Conservation (phyloP, 495 filamentous ascomycete species). For the Penicillium longicatenatum region DNA sequence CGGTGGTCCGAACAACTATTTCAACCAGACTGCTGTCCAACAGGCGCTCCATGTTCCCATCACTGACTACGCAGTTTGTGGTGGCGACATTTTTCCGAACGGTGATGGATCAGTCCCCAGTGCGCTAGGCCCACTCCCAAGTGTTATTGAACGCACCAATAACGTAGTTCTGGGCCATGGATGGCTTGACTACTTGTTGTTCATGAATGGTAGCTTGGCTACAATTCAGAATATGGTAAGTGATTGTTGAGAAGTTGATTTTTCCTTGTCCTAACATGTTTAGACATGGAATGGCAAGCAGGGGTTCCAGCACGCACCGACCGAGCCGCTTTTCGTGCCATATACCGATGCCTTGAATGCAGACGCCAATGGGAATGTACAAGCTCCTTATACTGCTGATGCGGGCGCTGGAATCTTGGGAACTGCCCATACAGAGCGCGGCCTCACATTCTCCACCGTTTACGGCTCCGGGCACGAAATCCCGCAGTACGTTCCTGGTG, state of each 20-base stretch:
- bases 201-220: conserved; percentile 67
- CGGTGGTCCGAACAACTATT: conserved; percentile 64
- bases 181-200: conserved; percentile 55
- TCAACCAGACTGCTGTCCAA: conserved; percentile 77
- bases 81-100: conserved; percentile 56
- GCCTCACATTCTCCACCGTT: conserved; percentile 66
- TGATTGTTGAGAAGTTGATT: background rate
- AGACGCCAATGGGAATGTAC: conserved; percentile 22
- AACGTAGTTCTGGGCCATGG: conserved; percentile 72
- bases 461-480: conserved; percentile 61
- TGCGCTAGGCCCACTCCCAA: conserved; percentile 55
- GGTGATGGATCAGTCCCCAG: conserved; percentile 52
- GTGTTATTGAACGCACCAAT: conserved; percentile 71
- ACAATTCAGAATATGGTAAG: conserved; percentile 71
- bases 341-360: conserved; percentile 50
- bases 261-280: background rate
- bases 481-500: conserved; percentile 63
- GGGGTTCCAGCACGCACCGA: conserved; percentile 63
- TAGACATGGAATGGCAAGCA: conserved; percentile 73
- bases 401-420: conserved; percentile 63
- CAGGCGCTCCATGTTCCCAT: conserved; percentile 69
- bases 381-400: conserved; percentile 21
- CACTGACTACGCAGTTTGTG: conserved; percentile 64
- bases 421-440: conserved; percentile 63
- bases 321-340: conserved; percentile 65